phyloP scores from a whole-genome alignment of 805 yeast genomes.

The Candida methanosorbosa region DNA sequence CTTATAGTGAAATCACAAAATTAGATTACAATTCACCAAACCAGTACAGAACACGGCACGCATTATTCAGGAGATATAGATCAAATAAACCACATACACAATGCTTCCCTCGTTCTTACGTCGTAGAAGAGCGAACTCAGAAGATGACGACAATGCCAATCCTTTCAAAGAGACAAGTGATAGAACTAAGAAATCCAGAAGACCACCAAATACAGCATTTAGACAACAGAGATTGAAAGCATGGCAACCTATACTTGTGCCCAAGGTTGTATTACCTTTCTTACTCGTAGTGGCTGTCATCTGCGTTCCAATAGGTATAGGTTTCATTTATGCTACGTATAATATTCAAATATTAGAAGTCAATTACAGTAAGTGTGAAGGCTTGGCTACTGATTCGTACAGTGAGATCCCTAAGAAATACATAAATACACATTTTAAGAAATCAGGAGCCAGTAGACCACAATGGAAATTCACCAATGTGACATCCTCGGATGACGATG shows the following conservation, averaged over 20 bases:
- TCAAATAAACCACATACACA: no score
- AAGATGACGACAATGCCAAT: constrained; percentile 15
- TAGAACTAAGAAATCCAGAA: constrained; percentile 32
- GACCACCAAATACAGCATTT: constrained; percentile 69
- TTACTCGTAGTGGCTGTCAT: constrained; percentile 65
- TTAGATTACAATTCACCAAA: no score
- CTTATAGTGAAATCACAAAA: no score
- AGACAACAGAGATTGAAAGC: constrained; percentile 61
- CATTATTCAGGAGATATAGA: no score
- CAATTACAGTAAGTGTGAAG: constrained; percentile 66
- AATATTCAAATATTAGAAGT: constrained; percentile 68
- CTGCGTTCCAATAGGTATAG: constrained; percentile 89
- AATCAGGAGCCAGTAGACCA: constrained; percentile 22
- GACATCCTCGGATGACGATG: constrained; percentile 25
- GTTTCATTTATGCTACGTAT: constrained; percentile 67
- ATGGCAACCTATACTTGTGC: constrained; percentile 84
- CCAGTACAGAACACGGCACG: no score
- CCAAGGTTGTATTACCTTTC: constrained; percentile 83
- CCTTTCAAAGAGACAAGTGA: constrained; percentile 17
- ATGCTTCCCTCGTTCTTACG: no score
- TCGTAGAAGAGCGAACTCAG: no score
- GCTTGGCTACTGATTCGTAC: constrained; percentile 28
- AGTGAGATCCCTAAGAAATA: constrained; percentile 51
- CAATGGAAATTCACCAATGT: constrained; percentile 47
- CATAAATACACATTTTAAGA: constrained; percentile 53